phyloP scores from a whole-genome alignment of 768 basidiomycete species.

The Termitomyces sp. region DNA sequence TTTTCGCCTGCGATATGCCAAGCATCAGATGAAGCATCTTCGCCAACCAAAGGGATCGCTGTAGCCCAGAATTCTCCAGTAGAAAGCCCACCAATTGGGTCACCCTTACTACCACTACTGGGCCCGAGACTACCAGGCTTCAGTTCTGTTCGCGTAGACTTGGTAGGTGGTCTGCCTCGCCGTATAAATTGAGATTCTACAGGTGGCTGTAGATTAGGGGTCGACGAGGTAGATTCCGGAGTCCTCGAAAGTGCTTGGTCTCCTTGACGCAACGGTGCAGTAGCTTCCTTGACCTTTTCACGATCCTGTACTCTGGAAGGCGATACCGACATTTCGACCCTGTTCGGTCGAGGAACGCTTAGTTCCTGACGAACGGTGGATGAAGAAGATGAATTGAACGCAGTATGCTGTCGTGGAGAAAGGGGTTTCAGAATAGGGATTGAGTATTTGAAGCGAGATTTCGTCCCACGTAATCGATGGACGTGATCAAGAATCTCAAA shows the following conservation, averaged over 20 bases:
- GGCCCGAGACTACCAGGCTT: slow-evolving; percentile 3
- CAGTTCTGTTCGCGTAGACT: slow-evolving; percentile 1
- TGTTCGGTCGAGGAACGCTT: slow-evolving; percentile 19
- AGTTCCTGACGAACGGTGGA: slow-evolving; percentile 15
- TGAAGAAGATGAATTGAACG: slow-evolving; percentile 20
- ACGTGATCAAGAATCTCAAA: slow-evolving; percentile 83
- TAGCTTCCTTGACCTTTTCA: slow-evolving; percentile 74
- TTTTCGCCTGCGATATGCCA: slow-evolving; percentile 30
- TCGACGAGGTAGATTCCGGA: slow-evolving; percentile 23
- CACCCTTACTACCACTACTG: slow-evolving; percentile 18
- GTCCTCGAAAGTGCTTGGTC: slow-evolving; percentile 35
- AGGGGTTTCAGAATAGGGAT: slow-evolving; percentile 44
- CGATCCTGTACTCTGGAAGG: slow-evolving; percentile 48
- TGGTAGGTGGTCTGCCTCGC: slow-evolving; percentile 11
- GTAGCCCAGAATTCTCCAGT: slow-evolving; percentile 39
- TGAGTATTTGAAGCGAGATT: slow-evolving; percentile 69
- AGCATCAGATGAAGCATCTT: slow-evolving; percentile 24
- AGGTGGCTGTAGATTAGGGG: slow-evolving; percentile 27
- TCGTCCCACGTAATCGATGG: slow-evolving; percentile 84
- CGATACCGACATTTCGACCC: slow-evolving; percentile 15
- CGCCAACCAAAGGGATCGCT: slow-evolving; percentile 15
- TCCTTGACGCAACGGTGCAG: slow-evolving; percentile 73
- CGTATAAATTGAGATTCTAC: slow-evolving; percentile 12
- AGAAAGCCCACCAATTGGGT: slow-evolving; percentile 30
- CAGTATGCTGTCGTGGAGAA: slow-evolving; percentile 30